phyloP scores from a whole-genome alignment of 2,329 filamentous ascomycete genomes.

The Coniochaeta prunicola region DNA sequence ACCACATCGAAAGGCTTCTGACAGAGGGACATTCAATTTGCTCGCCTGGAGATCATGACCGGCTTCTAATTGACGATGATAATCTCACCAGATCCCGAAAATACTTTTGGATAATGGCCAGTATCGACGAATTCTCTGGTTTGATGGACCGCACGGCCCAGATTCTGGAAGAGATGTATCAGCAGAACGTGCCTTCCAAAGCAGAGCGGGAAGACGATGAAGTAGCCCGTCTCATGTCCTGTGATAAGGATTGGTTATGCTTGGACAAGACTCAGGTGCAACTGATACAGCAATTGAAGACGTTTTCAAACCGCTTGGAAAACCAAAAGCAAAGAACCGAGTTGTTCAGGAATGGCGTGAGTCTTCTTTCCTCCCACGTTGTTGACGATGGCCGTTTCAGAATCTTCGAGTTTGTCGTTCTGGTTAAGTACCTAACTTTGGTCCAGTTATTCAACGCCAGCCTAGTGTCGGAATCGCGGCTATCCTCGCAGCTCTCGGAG shows the following conservation, averaged over 20 bases:
- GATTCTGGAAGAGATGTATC: background rate
- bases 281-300: background rate
- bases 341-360: background rate
- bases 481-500: background rate
- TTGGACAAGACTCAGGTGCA: background rate
- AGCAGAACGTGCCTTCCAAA: too few species aligned
- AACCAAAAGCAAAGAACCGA: background rate
- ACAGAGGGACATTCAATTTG: background rate
- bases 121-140: background rate
- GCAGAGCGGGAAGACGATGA: background rate
- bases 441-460: background rate
- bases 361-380: too few species aligned
- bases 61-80: background rate
- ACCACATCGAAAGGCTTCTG: background rate
- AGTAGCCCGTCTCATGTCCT: too few species aligned
- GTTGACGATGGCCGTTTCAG: too few species aligned
- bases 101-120: background rate
- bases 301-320: background rate
- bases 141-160: background rate
- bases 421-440: too few species aligned
- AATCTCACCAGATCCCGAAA: background rate
- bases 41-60: background rate
- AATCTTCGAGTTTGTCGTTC: too few species aligned
- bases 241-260: background rate
- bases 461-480: background rate